phyloP scores from a whole-genome alignment of 805 yeast species.

The Candida khao-thaluensis region DNA sequence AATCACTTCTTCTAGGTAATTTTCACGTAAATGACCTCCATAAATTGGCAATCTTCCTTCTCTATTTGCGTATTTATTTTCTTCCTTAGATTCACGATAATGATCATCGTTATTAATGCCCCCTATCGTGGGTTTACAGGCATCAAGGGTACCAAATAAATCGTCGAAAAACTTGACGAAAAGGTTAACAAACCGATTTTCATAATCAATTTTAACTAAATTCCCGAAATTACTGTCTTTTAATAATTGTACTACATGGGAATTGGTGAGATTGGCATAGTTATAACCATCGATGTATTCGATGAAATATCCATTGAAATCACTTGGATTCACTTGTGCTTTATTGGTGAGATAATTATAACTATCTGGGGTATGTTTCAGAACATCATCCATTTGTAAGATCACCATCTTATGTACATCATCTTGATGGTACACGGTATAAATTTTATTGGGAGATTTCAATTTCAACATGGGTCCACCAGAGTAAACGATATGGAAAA shows the following conservation, averaged over 20 bases:
- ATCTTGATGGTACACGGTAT: slow-evolving; percentile 14
- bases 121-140: slow-evolving; percentile 21
- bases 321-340: slow-evolving; percentile 8
- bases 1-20: slow-evolving; percentile 27
- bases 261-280: slow-evolving; percentile 9
- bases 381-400: slow-evolving; percentile 5
- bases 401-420: slow-evolving; percentile 11
- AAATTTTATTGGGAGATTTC: background rate
- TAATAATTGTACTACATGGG: background rate
- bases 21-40: slow-evolving; percentile 37
- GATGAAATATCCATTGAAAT: slow-evolving; percentile 5
- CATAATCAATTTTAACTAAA: slow-evolving; percentile 10
- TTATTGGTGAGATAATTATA: slow-evolving; percentile 1
- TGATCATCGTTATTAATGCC: slow-evolving; percentile 28
- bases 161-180: slow-evolving; percentile 20
- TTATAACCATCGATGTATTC: slow-evolving; percentile 13
- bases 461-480: background rate
- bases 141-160: slow-evolving; percentile 19
- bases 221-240: slow-evolving; percentile 3
- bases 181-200: slow-evolving; percentile 8
- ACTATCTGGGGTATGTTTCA: slow-evolving; percentile 1
- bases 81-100: slow-evolving; percentile 20
- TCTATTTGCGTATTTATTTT: slow-evolving; percentile 18
- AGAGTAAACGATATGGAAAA: background rate
- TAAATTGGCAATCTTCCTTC: slow-evolving; percentile 30